Percentiles rank a stretch among this genome's conserved stretches.
Evolutionary conservation across 352 stramenopile species (phyloP).

Genomic region (Globisporangium orthogonon): DNA sequence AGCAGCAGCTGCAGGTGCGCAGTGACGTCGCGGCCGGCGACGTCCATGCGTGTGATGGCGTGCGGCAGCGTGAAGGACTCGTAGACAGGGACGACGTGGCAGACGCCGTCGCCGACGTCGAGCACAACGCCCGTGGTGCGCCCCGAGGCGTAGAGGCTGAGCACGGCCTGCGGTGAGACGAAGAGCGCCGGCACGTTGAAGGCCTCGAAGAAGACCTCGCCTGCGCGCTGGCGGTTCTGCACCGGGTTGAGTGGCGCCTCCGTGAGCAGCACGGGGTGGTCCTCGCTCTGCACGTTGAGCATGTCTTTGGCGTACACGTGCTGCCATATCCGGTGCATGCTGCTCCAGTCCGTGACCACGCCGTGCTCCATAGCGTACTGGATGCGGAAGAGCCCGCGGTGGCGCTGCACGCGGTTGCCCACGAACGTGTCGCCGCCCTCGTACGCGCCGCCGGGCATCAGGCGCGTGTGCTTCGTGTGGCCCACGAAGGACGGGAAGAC

Average conservation of each 20-base stretch:
- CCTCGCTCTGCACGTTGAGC: slow-evolving; percentile 91
- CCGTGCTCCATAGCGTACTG: slow-evolving; percentile 99
- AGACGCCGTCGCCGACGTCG: slow-evolving; percentile 81
- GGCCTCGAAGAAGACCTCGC: slow-evolving; percentile 97
- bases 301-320: slow-evolving; percentile 99
- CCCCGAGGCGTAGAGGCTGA: slow-evolving; percentile 94
- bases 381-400: slow-evolving; percentile 90
- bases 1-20: slow-evolving; percentile 97
- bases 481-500: slow-evolving; percentile 97
- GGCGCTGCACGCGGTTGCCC: slow-evolving; percentile 91
- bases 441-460: slow-evolving; percentile 97
- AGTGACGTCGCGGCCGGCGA: slow-evolving; percentile 92
- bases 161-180: slow-evolving; percentile 92
- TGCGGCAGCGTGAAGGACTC: slow-evolving; percentile 93
- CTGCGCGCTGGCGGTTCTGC: slow-evolving; percentile 89
- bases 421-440: slow-evolving; percentile 88
- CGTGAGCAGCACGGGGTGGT: slow-evolving; percentile 94
- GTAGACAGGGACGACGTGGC: slow-evolving; percentile 95
- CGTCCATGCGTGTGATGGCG: slow-evolving; percentile 91
- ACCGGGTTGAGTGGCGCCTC: slow-evolving; percentile 93
- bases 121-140: slow-evolving; percentile 94
- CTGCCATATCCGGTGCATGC: slow-evolving; percentile 99
- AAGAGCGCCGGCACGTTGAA: slow-evolving; percentile 93
- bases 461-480: slow-evolving; percentile 93
- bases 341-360: slow-evolving; percentile 99